Percentiles rank a stretch among this genome's conserved stretches.
Conservation (phyloP, 208 protist genomes). For the Acanthamoeba lugdunensis region DNA sequence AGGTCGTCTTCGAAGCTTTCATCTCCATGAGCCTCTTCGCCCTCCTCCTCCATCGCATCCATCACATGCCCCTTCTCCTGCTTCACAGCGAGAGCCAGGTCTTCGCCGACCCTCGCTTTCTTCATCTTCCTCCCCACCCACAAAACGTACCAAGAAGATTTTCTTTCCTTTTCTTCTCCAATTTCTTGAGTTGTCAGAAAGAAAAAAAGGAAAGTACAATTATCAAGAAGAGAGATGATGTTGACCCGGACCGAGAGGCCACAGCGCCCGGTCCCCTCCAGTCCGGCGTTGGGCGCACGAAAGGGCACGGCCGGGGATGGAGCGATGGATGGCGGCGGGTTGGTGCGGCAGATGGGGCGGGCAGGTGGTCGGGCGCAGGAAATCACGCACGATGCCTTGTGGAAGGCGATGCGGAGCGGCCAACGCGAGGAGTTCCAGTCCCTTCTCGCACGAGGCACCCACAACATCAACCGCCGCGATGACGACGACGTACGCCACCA, state of each 20-base stretch:
- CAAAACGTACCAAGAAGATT: background rate
- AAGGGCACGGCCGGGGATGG: background rate
- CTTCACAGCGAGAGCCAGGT: background rate
- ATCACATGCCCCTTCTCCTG: too few relatives aligned
- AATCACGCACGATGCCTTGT: conserved; percentile 23
- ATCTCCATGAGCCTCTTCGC: background rate
- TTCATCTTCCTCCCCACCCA: too few relatives aligned
- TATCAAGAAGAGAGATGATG: background rate
- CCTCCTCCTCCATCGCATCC: too few relatives aligned
- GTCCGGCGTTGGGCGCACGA: background rate
- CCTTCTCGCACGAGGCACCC: background rate
- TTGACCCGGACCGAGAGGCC: too few relatives aligned
- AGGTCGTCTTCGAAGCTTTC: conserved; percentile 25
- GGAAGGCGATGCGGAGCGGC: background rate
- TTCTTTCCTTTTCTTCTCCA: too few relatives aligned
- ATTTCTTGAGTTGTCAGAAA: background rate
- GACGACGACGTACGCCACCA: conserved; percentile 31
- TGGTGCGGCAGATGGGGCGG: background rate
- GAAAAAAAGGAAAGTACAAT: background rate
- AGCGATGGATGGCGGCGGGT: too few relatives aligned
- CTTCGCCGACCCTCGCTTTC: too few relatives aligned
- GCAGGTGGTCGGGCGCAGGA: background rate
- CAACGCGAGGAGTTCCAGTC: background rate
- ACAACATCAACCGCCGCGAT: conserved; percentile 51
- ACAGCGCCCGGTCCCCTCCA: too few relatives aligned